Evolutionary conservation across 192 early-diverging fungal species (phyloP).

Genomic region (Coemansia sp.): DNA sequence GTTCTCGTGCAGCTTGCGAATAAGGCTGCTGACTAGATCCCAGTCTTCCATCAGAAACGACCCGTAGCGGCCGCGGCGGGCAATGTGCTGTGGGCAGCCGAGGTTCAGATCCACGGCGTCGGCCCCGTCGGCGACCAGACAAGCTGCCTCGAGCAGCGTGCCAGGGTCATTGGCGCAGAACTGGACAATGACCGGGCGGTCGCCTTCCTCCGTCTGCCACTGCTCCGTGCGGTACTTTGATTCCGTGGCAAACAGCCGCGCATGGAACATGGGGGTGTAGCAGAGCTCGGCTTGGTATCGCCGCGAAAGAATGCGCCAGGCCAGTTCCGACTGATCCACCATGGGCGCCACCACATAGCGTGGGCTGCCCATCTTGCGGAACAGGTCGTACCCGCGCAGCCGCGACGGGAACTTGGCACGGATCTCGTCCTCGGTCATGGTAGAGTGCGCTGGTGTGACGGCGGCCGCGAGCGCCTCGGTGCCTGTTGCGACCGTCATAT

Average conservation of each 20-base stretch:
- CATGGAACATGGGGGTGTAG: slow-evolving; percentile 99
- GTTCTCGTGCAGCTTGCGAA: slow-evolving; percentile 71
- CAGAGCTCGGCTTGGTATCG: slow-evolving; percentile 83
- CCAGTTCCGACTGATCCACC: slow-evolving; percentile 95
- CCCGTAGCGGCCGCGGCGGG: slow-evolving; percentile 84
- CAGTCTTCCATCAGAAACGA: slow-evolving; percentile 93
- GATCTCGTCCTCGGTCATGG: slow-evolving; percentile 47
- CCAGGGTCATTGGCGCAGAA: slow-evolving; percentile 98
- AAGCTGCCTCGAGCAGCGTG: slow-evolving; percentile 71
- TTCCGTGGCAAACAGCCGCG: slow-evolving; percentile 70
- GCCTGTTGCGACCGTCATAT: background rate
- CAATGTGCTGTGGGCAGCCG: slow-evolving; percentile 96
- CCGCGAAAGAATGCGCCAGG: slow-evolving; percentile 88
- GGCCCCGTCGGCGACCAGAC: slow-evolving; percentile 72
- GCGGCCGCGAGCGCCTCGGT: background rate
- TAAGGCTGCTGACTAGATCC: slow-evolving; percentile 58
- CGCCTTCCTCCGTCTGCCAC: slow-evolving; percentile 61
- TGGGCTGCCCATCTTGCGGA: slow-evolving; percentile 62
- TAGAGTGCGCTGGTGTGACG: slow-evolving; percentile 60
- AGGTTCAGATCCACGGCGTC: slow-evolving; percentile 95
- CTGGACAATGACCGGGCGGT: slow-evolving; percentile 83
- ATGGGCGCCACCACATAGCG: slow-evolving; percentile 86
- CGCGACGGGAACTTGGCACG: slow-evolving; percentile 51
- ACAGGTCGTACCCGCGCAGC: slow-evolving; percentile 76
- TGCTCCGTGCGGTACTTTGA: slow-evolving; percentile 67